Conservation (phyloP, 495 filamentous ascomycete species). For the Mycothermus thermophilus region DNA sequence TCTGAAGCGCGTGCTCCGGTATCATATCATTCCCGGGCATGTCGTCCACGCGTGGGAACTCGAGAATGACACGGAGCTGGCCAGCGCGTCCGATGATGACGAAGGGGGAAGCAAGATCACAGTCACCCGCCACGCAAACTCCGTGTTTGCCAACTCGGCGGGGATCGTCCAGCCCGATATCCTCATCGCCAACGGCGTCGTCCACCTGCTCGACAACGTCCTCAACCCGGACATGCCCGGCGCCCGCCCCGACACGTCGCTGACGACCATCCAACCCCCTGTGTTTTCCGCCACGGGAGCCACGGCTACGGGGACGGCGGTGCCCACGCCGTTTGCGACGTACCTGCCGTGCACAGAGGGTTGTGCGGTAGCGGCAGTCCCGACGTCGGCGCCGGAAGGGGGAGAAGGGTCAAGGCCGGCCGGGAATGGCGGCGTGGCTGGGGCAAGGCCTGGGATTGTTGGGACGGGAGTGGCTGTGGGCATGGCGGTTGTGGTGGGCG, state of each 20-base stretch:
- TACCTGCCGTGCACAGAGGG: slow-evolving; percentile 20
- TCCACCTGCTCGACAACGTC: slow-evolving; percentile 44
- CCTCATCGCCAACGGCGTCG: slow-evolving; percentile 38
- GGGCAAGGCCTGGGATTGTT: no score
- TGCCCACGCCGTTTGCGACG: slow-evolving; percentile 11
- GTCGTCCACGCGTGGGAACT: slow-evolving; percentile 30
- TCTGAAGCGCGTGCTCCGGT: slow-evolving; percentile 13
- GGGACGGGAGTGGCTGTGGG: no score
- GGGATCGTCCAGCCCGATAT: slow-evolving; percentile 34
- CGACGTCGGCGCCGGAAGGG: background rate
- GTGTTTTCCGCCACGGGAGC: slow-evolving; percentile 7
- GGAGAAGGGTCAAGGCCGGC: no score
- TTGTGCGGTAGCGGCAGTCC: slow-evolving; percentile 12
- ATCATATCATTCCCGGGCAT: slow-evolving; percentile 27
- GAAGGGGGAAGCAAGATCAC: slow-evolving; percentile 23
- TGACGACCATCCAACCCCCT: slow-evolving; percentile 7
- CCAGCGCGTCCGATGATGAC: no score
- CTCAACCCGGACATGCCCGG: slow-evolving; percentile 7
- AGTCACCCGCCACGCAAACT: slow-evolving; percentile 12
- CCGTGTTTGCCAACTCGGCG: slow-evolving; percentile 33
- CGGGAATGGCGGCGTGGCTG: no score
- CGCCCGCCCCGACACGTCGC: slow-evolving; percentile 6
- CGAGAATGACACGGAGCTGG: slow-evolving; percentile 12
- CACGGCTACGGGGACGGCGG: slow-evolving; percentile 4
- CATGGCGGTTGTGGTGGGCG: no score